Base-by-base conservation (phyloP, 1,139 yeast species). In the Magnusiomyces sp. region DNA sequence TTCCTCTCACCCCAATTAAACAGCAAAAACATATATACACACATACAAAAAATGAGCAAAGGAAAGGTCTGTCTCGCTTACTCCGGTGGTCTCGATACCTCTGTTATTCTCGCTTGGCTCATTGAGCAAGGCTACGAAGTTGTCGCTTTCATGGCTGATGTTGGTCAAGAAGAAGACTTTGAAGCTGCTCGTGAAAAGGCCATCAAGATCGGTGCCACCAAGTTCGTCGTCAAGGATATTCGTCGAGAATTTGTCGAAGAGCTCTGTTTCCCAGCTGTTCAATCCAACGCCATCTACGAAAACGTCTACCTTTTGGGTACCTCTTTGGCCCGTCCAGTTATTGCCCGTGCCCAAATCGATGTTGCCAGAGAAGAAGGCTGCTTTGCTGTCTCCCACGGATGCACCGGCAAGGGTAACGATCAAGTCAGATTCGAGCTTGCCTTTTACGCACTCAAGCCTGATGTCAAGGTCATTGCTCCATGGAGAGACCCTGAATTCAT, bases 401-500 rank as follows among this genome's bases (percentile, higher is more conserved):
- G 98, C 75, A 92, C 98, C 60, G 98, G 98, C 75, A 92, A 92
- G 76, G 98, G 98, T 74, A 92, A 92, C 69, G 98, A 92, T 72
- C 98, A 92, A 75, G 97, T 92, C 59, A 84, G 98, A 73, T 92
- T 92, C 68, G 98, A 92, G 74, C 77, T 92, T 59, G 85, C 95
- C 10, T 92, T 90, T 78, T 92, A 92, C 71, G 98, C 97, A 38
- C 80, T 92, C 70, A 89, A 92, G 76, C 98, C 98, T 46, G 97
- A 90, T 66, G 95, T 92, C 62, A 76, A 79, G 67, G 96, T 89
- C 61, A 92, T 92, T 73, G 96, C 98, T 47, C 98, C 98, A 69
- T 92, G 98, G 98, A 87, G 98, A 79, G 88, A 86, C 69, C 97
- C 98, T 40, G 85, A 67, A 46, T 92, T 92, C 71, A 89, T 88